Evolutionary conservation across 306 rosid species (phyloP), one percentile per base, ranked within the genome.

Genomic region (Vachellia collinsii): DNA sequence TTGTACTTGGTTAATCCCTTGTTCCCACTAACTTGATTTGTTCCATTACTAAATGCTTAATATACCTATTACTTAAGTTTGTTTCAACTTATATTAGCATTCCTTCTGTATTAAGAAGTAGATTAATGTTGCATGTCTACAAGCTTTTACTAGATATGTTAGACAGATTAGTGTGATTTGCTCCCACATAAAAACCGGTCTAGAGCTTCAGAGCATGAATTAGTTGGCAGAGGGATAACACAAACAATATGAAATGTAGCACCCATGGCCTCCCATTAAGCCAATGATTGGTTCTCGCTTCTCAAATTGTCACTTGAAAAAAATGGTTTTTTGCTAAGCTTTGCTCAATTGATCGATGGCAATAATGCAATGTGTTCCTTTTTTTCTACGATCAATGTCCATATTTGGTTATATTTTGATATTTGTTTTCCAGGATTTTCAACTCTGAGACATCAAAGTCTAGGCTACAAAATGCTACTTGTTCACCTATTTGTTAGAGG

Each of bases 121-220:
- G 36, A 29, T 76, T 34, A 29, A 76, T 39, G 11, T 29, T 4
- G 13, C 37, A 12, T 34, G 58, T 9, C 29, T 41, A 41, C 22
- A 12, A 41, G 79, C 58, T 75, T 75, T 23, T 59, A 56, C 19
- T 75, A 34, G 22, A 36, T 22, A 43, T 54, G 4, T 39, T 56
- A 12, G 53, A n/a, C 4, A 14, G 7, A 20, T 38, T 51, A 53
- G 16, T 74, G 41, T 75, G 20, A 22, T 59, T n/a, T 25, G 47
- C 5, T 42, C 42, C 11, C 34, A 14, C 4, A 39, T 34, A 41
- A 16, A 22, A 38, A 58, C 48, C 39, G 17, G 25, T 39, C 19
- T 58, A 17, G 42, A 43, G 51, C 43, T 75, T 75, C 48, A 9
- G 79, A 59, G 16, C 11, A 34, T 76, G 9, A 42, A n/a, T 76